These are phyloP conservation scores for Ascomycota sp. DNA, from an alignment of 2,329 filamentous ascomycete species.

Conservation along the genomic window DNA sequence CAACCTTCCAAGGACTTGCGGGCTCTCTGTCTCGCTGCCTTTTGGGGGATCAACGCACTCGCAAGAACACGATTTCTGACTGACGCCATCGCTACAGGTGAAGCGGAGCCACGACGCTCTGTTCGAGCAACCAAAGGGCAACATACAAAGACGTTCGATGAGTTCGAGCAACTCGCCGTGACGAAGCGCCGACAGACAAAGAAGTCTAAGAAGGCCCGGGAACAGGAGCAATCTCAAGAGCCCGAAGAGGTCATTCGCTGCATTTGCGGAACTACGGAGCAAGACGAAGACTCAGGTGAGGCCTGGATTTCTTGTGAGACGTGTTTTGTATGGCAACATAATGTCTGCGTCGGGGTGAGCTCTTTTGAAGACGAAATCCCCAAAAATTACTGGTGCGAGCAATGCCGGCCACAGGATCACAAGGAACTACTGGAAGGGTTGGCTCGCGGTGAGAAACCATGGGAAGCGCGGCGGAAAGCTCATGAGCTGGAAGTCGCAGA, in stretches of 20 bases:
- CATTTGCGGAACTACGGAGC: conserved; percentile 73
- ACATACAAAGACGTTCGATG: conserved; percentile 72
- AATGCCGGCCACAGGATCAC: conserved; percentile 71
- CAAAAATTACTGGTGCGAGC: conserved; percentile 80
- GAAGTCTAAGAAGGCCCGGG: conserved; percentile 38
- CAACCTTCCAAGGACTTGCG: neutral
- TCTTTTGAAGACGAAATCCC: conserved; percentile 60
- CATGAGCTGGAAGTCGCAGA: conserved; percentile 43
- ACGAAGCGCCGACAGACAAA: conserved; percentile 32
- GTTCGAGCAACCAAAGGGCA: conserved; percentile 94
- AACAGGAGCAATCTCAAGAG: conserved; percentile 35
- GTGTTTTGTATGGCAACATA: conserved; percentile 92
- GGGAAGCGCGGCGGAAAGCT: conserved; percentile 49
- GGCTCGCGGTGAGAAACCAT: conserved; percentile 62
- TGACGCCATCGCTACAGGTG: conserved; percentile 13
- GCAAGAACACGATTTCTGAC: conserved; percentile 2
- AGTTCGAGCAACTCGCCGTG: conserved; percentile 37
- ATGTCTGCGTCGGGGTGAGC: conserved; percentile 77
- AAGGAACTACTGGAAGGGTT: conserved; percentile 61
- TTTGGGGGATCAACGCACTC: neutral
- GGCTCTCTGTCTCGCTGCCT: too few species aligned
- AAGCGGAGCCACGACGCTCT: conserved; percentile 71
- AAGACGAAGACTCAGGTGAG: conserved; percentile 68
- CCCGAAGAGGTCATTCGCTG: conserved; percentile 68
- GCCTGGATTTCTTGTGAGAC: conserved; percentile 93